These are phyloP conservation scores for Mortierella sp. DNA, from an alignment of 371 early-diverging fungal genomes.

Conservation along the genomic window DNA sequence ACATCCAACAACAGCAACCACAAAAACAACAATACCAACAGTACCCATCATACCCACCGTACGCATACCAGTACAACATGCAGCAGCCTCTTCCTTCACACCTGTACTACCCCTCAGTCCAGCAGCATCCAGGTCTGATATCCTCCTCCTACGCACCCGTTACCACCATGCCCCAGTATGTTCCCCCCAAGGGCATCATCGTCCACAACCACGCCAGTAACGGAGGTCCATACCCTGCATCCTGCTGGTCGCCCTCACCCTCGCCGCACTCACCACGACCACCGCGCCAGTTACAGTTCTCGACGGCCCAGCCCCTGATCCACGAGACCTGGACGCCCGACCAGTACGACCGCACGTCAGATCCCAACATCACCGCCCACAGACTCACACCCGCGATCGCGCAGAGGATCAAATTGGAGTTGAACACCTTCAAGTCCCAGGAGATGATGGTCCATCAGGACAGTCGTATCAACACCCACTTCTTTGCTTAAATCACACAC, in stretches of 20 bases:
- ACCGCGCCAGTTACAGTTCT: constrained; percentile 63
- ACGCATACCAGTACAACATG: constrained; percentile 10
- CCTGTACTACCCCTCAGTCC: constrained; percentile 10
- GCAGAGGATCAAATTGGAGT: constrained; percentile 79
- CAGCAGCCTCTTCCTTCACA: constrained; percentile 23
- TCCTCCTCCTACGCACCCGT: too few relatives aligned
- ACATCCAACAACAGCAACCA: constrained; percentile 8
- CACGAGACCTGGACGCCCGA: constrained; percentile 74
- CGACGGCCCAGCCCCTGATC: constrained; percentile 58
- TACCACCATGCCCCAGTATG: too few relatives aligned
- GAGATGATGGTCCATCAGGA: constrained; percentile 83
- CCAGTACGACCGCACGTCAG: constrained; percentile 80
- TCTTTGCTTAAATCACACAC: constrained; percentile 64
- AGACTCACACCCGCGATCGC: constrained; percentile 75
- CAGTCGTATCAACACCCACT: constrained; percentile 79
- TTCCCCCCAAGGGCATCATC: too few relatives aligned
- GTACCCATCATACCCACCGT: constrained; percentile 11
- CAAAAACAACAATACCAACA: constrained; percentile 8
- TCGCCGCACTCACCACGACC: constrained; percentile 9
- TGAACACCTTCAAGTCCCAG: constrained; percentile 80
- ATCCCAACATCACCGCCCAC: constrained; percentile 70
- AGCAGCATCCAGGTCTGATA: background rate
- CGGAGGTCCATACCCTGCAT: background rate
- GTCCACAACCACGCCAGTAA: too few relatives aligned
- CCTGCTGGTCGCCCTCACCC: constrained; percentile 5